These are phyloP conservation scores for Pyrenophora teres DNA, from an alignment of 2,329 filamentous ascomycete genomes.

Conservation along the genomic window DNA sequence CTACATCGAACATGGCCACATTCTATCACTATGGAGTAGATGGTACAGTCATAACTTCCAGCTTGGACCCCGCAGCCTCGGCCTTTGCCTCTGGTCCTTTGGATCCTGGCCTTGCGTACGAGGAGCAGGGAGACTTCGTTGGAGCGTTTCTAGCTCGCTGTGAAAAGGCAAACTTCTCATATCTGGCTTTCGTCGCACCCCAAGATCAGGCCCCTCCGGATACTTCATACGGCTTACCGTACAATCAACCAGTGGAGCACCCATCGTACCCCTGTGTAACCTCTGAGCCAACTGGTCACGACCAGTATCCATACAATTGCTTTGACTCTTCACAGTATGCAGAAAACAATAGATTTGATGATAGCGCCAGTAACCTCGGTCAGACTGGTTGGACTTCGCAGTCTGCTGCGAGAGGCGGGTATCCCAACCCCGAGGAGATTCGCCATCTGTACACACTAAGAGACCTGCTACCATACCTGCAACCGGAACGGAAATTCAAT, in stretches of 20 bases:
- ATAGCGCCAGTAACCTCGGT: background rate
- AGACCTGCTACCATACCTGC: constrained; percentile 19
- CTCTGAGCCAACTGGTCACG: background rate
- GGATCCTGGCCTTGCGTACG: background rate
- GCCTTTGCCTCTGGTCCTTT: background rate
- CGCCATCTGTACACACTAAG: constrained; percentile 24
- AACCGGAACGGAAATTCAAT: constrained; percentile 19
- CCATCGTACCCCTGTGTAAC: background rate
- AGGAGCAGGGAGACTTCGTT: constrained; percentile 11
- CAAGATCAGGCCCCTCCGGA: background rate
- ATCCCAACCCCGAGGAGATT: constrained; percentile 26
- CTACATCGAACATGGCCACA: constrained; percentile 7
- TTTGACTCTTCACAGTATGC: constrained; percentile 4
- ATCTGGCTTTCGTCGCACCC: background rate
- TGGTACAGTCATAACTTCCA: background rate
- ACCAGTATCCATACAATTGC: background rate
- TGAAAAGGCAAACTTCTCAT: background rate
- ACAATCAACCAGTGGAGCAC: background rate
- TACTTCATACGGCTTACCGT: background rate
- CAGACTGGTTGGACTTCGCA: background rate
- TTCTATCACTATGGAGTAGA: constrained; percentile 10
- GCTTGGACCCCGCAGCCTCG: background rate
- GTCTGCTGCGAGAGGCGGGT: constrained; percentile 1
- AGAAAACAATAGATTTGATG: background rate
- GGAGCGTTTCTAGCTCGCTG: constrained; percentile 17